These are phyloP conservation scores for Corchorus olitorius DNA, from an alignment of 345 rosid species.

Conservation along the genomic window DNA sequence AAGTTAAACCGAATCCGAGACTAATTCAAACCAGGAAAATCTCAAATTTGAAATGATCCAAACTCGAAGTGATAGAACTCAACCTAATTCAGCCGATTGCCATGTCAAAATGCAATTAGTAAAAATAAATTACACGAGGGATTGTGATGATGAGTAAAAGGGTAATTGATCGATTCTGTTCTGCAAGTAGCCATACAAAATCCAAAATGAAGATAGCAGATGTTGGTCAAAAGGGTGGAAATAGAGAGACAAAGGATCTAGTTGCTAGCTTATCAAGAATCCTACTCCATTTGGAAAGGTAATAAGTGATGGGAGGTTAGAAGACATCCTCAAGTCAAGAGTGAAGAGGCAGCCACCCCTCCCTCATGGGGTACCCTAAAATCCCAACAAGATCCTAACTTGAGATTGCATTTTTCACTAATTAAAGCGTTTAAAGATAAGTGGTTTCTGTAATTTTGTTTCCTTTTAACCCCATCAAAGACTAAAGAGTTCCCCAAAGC, in stretches of 20 bases:
- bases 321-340: background rate
- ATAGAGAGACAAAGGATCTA: constrained; percentile 13
- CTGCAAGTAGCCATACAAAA: constrained; percentile 31
- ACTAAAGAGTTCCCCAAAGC: no score
- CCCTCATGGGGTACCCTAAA: background rate
- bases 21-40: no score
- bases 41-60: no score
- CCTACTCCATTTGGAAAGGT: constrained; percentile 25
- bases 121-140: no score
- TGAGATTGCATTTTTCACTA: background rate
- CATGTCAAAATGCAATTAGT: no score
- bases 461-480: background rate
- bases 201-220: background rate
- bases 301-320: background rate
- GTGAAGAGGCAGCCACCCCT: background rate
- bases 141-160: background rate
- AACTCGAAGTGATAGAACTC: no score
- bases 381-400: background rate
- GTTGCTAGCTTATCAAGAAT: constrained; percentile 26
- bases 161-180: constrained; percentile 7
- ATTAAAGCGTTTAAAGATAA: background rate
- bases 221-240: background rate
- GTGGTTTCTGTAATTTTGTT: background rate
- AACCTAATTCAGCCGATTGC: no score
- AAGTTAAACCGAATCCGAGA: no score